Conservation (phyloP, 306 rosid genomes). For the Casuarina equisetifolia region DNA sequence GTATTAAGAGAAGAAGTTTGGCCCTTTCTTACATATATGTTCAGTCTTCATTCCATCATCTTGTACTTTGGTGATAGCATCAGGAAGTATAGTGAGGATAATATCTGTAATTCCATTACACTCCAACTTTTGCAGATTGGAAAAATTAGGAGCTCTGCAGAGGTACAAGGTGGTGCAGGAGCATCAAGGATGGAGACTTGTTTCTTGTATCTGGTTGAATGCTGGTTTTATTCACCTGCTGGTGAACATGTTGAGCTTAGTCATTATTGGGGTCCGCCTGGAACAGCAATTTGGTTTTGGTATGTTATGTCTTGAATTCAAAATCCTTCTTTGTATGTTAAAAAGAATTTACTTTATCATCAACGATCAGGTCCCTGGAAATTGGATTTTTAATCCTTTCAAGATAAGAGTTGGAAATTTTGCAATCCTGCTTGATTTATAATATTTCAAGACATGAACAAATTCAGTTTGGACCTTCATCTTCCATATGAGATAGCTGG, state of each 20-base stretch:
- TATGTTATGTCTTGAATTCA: slow-evolving; percentile 29
- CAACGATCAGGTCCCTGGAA: too few species aligned
- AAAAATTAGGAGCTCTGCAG: slow-evolving; percentile 74
- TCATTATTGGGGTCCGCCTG: slow-evolving; percentile 82
- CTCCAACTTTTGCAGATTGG: slow-evolving; percentile 47
- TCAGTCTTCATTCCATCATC: neutral
- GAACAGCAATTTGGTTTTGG: slow-evolving; percentile 94
- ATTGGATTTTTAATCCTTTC: too few species aligned
- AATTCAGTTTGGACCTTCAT: too few species aligned
- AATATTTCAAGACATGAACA: too few species aligned
- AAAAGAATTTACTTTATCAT: neutral
- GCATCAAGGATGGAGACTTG: slow-evolving; percentile 84
- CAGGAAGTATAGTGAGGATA: neutral
- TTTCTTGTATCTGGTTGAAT: slow-evolving; percentile 83
- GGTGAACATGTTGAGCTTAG: slow-evolving; percentile 78
- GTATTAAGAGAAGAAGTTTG: too few species aligned
- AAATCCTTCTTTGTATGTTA: too few species aligned
- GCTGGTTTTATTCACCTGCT: slow-evolving; percentile 81
- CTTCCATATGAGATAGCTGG: neutral
- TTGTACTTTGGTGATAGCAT: neutral
- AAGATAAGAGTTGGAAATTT: too few species aligned
- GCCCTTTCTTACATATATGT: too few species aligned
- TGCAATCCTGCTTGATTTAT: too few species aligned
- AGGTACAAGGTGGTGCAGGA: slow-evolving; percentile 51
- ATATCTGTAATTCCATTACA: neutral